Percentiles rank a stretch among this genome's conserved stretches.
Conservation (phyloP, 495 filamentous ascomycete genomes). For the Penicillium tannophilum region DNA sequence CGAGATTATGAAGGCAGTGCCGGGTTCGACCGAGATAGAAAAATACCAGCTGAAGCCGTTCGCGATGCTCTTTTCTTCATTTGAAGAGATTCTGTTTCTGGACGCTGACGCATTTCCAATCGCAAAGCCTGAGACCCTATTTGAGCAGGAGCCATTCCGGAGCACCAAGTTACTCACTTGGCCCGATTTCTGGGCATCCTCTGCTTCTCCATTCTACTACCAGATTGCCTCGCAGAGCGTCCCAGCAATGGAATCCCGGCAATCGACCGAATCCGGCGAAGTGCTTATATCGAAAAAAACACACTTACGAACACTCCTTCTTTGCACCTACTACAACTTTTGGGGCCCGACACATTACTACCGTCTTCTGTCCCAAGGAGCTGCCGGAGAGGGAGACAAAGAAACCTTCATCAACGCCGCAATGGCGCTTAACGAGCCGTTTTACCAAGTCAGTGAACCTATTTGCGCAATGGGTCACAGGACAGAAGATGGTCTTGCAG, state of each 20-base stretch:
- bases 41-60: slow-evolving; percentile 58
- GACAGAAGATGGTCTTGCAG: slow-evolving; percentile 15
- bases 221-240: slow-evolving; percentile 45
- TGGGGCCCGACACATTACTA: slow-evolving; percentile 58
- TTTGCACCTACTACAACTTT: slow-evolving; percentile 61
- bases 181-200: slow-evolving; percentile 58
- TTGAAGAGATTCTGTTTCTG: slow-evolving; percentile 57
- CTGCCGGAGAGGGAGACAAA: slow-evolving; percentile 59
- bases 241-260: slow-evolving; percentile 27
- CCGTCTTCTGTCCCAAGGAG: slow-evolving; percentile 53
- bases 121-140: slow-evolving; percentile 46
- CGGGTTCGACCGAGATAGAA: slow-evolving; percentile 26
- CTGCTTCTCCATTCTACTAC: slow-evolving; percentile 49
- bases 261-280: slow-evolving; percentile 56
- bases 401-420: slow-evolving; percentile 59
- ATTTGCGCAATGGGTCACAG: slow-evolving; percentile 19
- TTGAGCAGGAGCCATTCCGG: slow-evolving; percentile 47
- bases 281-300: slow-evolving; percentile 52
- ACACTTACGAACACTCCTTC: slow-evolving; percentile 50
- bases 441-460: slow-evolving; percentile 68
- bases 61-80: slow-evolving; percentile 56
- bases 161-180: slow-evolving; percentile 51
- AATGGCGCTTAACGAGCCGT: slow-evolving; percentile 42
- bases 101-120: slow-evolving; percentile 56
- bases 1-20: slow-evolving; percentile 27